Evolutionary conservation across 2,329 filamentous ascomycete species (phyloP).

Genomic region (Sphaceloma murrayae): DNA sequence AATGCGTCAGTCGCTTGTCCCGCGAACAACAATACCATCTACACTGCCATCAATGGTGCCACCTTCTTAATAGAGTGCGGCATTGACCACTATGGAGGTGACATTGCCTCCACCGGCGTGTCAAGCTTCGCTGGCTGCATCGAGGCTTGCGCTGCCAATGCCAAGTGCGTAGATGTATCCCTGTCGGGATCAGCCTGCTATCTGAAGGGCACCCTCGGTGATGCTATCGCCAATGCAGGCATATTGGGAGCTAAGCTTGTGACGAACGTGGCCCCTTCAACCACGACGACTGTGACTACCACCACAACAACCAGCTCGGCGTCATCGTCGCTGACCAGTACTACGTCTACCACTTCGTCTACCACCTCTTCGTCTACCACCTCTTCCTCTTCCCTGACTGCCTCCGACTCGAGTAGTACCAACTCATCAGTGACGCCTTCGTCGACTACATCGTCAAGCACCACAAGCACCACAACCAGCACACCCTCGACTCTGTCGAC

Average conservation of each 20-base stretch:
- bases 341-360: slow-evolving; percentile 1
- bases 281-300: slow-evolving; percentile 14
- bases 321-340: not conserved
- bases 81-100: slow-evolving; percentile 25
- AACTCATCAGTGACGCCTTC: not conserved
- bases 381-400: not conserved
- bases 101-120: slow-evolving; percentile 21
- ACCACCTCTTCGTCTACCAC: slow-evolving; percentile 16
- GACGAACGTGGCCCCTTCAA: slow-evolving; percentile 4
- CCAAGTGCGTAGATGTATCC: slow-evolving; percentile 23
- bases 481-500: slow-evolving; percentile 2
- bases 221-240: slow-evolving; percentile 16
- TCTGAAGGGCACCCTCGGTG: slow-evolving; percentile 19
- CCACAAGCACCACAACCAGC: slow-evolving; percentile 13
- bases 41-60: slow-evolving; percentile 20
- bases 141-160: slow-evolving; percentile 21
- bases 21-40: slow-evolving; percentile 22
- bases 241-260: slow-evolving; percentile 19
- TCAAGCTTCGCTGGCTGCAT: slow-evolving; percentile 22
- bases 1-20: slow-evolving; percentile 23
- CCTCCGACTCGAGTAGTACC: too few relatives aligned
- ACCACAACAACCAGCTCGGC: slow-evolving; percentile 8
- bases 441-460: slow-evolving; percentile 16
- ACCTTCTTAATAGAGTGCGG: slow-evolving; percentile 26
- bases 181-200: slow-evolving; percentile 22